These are phyloP conservation scores for Penicillium pulvis DNA, from an alignment of 495 filamentous ascomycete species.

Conservation along the genomic window DNA sequence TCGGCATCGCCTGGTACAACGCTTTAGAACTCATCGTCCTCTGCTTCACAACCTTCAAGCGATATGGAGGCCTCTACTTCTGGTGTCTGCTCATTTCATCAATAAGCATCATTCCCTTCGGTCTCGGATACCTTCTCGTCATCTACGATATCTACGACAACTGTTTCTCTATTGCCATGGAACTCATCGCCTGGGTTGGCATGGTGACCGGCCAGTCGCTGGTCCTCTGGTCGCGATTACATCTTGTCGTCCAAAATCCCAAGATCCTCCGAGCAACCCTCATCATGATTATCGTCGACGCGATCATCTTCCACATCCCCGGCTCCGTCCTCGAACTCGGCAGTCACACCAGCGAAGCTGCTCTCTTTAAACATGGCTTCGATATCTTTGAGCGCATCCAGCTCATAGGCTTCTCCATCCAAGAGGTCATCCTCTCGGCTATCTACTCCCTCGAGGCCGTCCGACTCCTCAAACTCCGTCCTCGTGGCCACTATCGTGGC, in stretches of 20 bases:
- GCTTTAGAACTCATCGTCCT: slow-evolving; percentile 49
- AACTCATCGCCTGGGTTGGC: slow-evolving; percentile 54
- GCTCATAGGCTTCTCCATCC: slow-evolving; percentile 49
- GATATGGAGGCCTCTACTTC: slow-evolving; percentile 53
- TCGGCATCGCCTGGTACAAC: slow-evolving; percentile 51
- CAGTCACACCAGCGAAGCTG: slow-evolving; percentile 37
- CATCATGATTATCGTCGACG: slow-evolving; percentile 57
- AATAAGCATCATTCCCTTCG: slow-evolving; percentile 54
- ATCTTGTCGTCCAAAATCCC: slow-evolving; percentile 49
- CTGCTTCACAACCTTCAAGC: slow-evolving; percentile 53
- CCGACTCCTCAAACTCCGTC: slow-evolving; percentile 41
- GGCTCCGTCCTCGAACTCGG: slow-evolving; percentile 53
- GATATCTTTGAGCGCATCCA: slow-evolving; percentile 55
- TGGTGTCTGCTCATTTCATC: slow-evolving; percentile 54
- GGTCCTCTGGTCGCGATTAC: slow-evolving; percentile 64
- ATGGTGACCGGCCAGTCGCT: slow-evolving; percentile 66
- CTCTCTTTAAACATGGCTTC: slow-evolving; percentile 27
- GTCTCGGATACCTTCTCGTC: slow-evolving; percentile 55
- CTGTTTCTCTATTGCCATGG: slow-evolving; percentile 36
- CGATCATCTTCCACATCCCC: slow-evolving; percentile 50
- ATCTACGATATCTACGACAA: slow-evolving; percentile 44
- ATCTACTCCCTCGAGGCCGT: slow-evolving; percentile 53
- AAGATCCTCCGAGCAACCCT: slow-evolving; percentile 48
- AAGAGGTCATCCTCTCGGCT: slow-evolving; percentile 54
- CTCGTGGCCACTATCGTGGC: slow-evolving; percentile 27